Conservation (phyloP, 352 stramenopile genomes). For the Phytophthora sp. region DNA sequence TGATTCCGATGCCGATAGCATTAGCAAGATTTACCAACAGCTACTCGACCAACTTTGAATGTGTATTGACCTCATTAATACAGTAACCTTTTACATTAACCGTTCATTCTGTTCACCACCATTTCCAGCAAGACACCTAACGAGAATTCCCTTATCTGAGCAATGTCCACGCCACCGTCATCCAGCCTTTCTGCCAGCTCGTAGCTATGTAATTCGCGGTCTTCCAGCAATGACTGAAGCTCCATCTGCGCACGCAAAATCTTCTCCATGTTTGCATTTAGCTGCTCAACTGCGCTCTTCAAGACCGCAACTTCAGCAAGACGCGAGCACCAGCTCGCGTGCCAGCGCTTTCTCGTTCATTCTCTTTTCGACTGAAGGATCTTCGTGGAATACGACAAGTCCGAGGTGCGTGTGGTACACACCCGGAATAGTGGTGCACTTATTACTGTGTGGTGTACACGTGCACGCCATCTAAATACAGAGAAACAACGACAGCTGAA, state of each 20-base stretch:
- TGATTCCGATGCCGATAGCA: too few relatives aligned
- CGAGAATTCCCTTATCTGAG: neutral
- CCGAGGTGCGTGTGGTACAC: neutral
- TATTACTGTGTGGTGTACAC: neutral
- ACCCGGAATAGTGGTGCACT: neutral
- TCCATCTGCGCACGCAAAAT: neutral
- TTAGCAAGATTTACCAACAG: too few relatives aligned
- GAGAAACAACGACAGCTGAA: neutral
- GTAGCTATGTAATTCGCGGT: too few relatives aligned
- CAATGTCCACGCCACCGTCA: too few relatives aligned
- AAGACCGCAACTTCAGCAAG: neutral
- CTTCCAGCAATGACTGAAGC: too few relatives aligned
- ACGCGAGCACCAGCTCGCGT: slow-evolving; percentile 1
- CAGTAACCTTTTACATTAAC: neutral
- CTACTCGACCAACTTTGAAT: too few relatives aligned
- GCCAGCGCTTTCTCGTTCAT: neutral
- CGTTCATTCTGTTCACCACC: slow-evolving; percentile 5
- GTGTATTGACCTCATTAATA: too few relatives aligned
- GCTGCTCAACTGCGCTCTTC: neutral
- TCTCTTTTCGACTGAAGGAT: too few relatives aligned
- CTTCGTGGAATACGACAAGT: too few relatives aligned
- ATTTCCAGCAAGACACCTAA: slow-evolving; percentile 8
- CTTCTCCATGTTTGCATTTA: neutral
- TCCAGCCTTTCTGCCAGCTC: too few relatives aligned
- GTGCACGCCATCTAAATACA: neutral